These are phyloP conservation scores for Diplodia mutila DNA, from an alignment of 2,329 filamentous ascomycete genomes.

Conservation along the genomic window DNA sequence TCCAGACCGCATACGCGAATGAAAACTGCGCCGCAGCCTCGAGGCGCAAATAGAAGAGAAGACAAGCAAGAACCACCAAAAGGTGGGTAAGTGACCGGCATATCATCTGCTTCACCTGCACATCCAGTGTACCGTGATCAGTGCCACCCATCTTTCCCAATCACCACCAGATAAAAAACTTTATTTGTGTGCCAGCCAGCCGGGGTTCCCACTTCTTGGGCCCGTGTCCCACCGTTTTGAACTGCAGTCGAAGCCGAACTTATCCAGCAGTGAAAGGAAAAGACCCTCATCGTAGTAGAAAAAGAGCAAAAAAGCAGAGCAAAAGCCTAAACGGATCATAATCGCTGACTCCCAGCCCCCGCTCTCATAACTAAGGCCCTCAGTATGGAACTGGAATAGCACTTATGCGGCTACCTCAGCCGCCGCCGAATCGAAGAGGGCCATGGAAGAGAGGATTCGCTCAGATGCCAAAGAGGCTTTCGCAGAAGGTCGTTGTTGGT, in stretches of 20 bases:
- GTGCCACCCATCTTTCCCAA: constrained; percentile 5
- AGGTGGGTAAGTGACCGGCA: neutral
- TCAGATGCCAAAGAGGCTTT: constrained; percentile 7
- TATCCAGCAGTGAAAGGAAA: constrained; percentile 14
- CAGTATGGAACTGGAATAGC: neutral
- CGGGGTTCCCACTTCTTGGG: constrained; percentile 5
- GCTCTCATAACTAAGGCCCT: neutral
- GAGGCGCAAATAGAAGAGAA: constrained; percentile 5
- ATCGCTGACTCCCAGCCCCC: neutral
- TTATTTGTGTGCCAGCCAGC: constrained; percentile 16
- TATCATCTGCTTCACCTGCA: constrained; percentile 2
- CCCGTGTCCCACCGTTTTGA: constrained; percentile 1
- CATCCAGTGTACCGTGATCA: constrained; percentile 10
- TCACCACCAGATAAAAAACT: constrained; percentile 16
- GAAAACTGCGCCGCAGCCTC: constrained; percentile 1
- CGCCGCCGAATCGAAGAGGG: neutral
- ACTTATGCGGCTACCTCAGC: neutral
- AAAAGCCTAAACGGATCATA: constrained; percentile 10
- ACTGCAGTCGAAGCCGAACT: constrained; percentile 3
- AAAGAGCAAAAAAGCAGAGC: neutral
- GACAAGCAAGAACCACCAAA: neutral
- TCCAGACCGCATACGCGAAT: neutral
- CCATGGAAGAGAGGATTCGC: constrained; percentile 1
- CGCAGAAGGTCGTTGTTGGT: constrained; percentile 8
- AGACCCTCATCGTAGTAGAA: neutral